Conservation (phyloP, 106 monocot genomes). For the Dioscorea dumetorum region DNA sequence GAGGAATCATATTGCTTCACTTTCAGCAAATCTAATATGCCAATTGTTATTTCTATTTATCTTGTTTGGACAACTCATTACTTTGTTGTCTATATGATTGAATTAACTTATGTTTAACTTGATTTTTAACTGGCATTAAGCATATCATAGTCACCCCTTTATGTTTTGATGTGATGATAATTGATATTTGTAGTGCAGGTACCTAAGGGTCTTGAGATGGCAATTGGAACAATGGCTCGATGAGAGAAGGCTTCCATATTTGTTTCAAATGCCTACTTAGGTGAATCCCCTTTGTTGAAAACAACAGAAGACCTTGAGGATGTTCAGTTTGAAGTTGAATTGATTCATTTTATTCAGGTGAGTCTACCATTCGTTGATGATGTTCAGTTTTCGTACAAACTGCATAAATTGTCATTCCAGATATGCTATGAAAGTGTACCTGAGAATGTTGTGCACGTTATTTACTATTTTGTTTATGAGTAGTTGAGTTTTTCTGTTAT, state of each 20-base stretch:
- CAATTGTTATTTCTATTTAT: too few species aligned
- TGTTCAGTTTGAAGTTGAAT: slow-evolving; percentile 83
- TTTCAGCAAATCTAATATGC: slow-evolving; percentile 90
- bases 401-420: background rate
- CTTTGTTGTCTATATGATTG: too few species aligned
- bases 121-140: too few species aligned
- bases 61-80: too few species aligned
- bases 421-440: background rate
- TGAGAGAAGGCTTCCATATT: slow-evolving; percentile 78
- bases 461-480: too few species aligned
- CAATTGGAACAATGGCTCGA: slow-evolving; percentile 83
- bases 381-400: background rate
- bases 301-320: slow-evolving; percentile 61
- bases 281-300: slow-evolving; percentile 69
- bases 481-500: too few species aligned
- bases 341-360: slow-evolving; percentile 86
- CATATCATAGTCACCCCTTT: too few species aligned
- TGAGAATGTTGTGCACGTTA: background rate
- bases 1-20: slow-evolving; percentile 66
- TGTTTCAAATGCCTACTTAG: slow-evolving; percentile 56
- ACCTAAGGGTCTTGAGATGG: slow-evolving; percentile 97
- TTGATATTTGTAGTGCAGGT: slow-evolving; percentile 53
- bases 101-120: too few species aligned
- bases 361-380: background rate
- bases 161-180: background rate